Evolutionary conservation across 441 rosid genomes (phyloP), one percentile per base, ranked within the genome.

Genomic region (Brassica hybrid): DNA sequence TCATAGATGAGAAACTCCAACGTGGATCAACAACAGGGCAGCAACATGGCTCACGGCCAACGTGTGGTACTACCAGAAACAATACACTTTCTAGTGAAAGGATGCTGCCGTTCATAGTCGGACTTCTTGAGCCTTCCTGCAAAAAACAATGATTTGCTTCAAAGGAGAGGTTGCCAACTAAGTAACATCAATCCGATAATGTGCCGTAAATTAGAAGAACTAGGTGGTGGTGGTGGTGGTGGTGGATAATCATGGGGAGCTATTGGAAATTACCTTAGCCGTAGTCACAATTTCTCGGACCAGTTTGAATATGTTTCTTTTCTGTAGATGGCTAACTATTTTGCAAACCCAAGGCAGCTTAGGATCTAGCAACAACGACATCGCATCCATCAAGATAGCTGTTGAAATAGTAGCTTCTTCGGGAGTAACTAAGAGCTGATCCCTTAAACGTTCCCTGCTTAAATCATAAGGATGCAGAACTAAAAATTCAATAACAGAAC

Each of bases 261-360:
- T 50, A 11, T 17, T 54, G 59, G 63, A 60, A 14, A 36, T 74
- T 86, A 96, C 99, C 97, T 86, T 88, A 10, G 76, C 89, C 30
- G 78, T 83, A 73, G 82, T 80, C 84, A 89, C 80, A 56, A 94
- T 87, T 72, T 88, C 96, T 82, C 97, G 83, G 65, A 88, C 84
- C 76, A 89, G 81, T 65, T 83, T 71, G 68, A 89, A 90, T 41
- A 81, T 80, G 56, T 89, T 87, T 81, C 83, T 85, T 79, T 87
- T 86, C 77, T 84, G 79, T 65, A 96, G 96, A 83, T 88, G 79
- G 72, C 88, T 83, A 57, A 88, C 89, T 67, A 84, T 65, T 85
- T 91, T 88, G 84, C 97, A 96, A 76, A 83, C 91, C 98, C 98
- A 94, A 32, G 98, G 99, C 82, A 88, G 88, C 83, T 85, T 86